These are phyloP conservation scores for Gossypium australe DNA, from an alignment of 345 rosid species.

Conservation along the genomic window DNA sequence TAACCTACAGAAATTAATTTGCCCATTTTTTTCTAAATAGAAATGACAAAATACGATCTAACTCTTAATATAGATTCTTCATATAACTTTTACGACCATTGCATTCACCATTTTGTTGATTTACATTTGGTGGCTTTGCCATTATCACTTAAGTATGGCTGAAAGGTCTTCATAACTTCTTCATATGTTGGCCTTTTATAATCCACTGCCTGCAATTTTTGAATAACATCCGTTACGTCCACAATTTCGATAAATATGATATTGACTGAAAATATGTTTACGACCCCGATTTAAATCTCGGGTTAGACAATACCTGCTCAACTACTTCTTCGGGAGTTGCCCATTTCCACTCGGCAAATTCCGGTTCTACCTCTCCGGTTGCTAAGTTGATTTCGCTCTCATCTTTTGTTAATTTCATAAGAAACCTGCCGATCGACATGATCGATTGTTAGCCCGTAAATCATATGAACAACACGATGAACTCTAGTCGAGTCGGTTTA, in stretches of 20 bases:
- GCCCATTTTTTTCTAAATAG: too few species aligned
- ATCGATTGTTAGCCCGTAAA: neutral
- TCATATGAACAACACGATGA: neutral
- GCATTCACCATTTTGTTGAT: conserved; percentile 79
- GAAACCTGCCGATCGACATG: conserved; percentile 47
- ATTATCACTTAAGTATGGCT: conserved; percentile 49
- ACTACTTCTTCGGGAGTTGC: conserved; percentile 71
- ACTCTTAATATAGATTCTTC: too few species aligned
- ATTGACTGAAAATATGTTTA: too few species aligned
- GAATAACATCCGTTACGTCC: too few species aligned
- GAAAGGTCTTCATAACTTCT: conserved; percentile 77
- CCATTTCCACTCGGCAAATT: conserved; percentile 98
- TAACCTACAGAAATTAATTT: too few species aligned
- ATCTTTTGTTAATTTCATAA: conserved; percentile 68
- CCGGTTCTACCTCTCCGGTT: conserved; percentile 69
- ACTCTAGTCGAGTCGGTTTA: neutral
- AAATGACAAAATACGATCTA: too few species aligned
- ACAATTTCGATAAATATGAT: too few species aligned
- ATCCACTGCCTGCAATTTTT: conserved; percentile 68
- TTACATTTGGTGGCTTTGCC: conserved; percentile 77
- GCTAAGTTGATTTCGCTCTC: conserved; percentile 81
- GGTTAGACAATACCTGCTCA: conserved; percentile 41
- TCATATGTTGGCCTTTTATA: conserved; percentile 96
- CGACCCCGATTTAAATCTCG: neutral
- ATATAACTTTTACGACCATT: neutral